phyloP scores from a whole-genome alignment of 345 rosid genomes.

The Ailanthus altissimus region DNA sequence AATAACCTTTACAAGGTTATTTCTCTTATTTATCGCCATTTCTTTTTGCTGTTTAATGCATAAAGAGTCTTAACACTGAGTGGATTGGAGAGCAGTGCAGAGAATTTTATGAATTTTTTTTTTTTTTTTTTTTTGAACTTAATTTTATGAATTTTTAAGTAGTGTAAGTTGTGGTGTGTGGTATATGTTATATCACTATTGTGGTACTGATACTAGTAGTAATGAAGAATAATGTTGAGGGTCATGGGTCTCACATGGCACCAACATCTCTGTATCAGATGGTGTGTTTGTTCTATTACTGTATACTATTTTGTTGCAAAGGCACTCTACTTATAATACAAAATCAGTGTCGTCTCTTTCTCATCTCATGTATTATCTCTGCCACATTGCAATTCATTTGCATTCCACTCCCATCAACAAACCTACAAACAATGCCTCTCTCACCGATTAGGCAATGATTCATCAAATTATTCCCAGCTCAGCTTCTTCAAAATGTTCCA shows the following conservation, averaged over 20 bases:
- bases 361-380: no score
- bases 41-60: slow-evolving; percentile 10
- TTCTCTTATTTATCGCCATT: slow-evolving; percentile 7
- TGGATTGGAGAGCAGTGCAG: slow-evolving; percentile 11
- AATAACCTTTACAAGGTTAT: slow-evolving; percentile 7
- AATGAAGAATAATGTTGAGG: slow-evolving; percentile 25
- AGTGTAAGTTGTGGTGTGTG: slow-evolving; percentile 18
- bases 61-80: neutral
- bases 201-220: slow-evolving; percentile 8
- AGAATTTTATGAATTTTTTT: neutral
- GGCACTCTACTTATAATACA: slow-evolving; percentile 17
- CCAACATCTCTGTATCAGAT: slow-evolving; percentile 21
- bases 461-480: neutral
- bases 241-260: slow-evolving; percentile 30
- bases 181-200: neutral
- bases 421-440: neutral
- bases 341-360: slow-evolving; percentile 15
- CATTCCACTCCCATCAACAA: neutral
- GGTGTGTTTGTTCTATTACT: slow-evolving; percentile 23
- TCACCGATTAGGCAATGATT: neutral
- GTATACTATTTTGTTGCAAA: slow-evolving; percentile 16
- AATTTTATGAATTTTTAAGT: neutral
- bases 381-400: neutral
- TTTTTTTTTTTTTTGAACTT: no score
- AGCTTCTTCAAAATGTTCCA: neutral